phyloP scores from a whole-genome alignment of 139 green algal species.

The Nannochloris sp. region DNA sequence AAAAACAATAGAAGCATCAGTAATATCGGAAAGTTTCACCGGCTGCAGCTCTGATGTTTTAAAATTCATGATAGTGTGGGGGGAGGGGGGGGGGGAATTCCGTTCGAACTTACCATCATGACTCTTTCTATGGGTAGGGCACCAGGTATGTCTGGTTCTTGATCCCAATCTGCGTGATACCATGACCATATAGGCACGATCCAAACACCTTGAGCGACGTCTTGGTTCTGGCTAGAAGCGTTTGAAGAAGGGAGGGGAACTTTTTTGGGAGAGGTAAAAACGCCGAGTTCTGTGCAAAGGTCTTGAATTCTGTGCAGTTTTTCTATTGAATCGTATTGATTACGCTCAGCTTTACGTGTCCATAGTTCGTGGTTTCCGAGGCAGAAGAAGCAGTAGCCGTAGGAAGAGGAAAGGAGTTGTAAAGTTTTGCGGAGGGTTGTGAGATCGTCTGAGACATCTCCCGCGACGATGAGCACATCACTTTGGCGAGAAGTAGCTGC shows the following conservation, averaged over 20 bases:
- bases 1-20: no score
- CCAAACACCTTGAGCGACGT: not conserved
- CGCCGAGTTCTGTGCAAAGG: constrained; percentile 42
- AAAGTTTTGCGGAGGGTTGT: constrained; percentile 39
- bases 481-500: not conserved
- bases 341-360: constrained; percentile 27
- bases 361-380: constrained; percentile 78
- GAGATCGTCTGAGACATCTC: constrained; percentile 64
- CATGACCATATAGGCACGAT: constrained; percentile 2
- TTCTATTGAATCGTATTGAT: constrained; percentile 18
- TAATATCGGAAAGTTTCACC: no score
- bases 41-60: not conserved
- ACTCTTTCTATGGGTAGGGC: constrained; percentile 32
- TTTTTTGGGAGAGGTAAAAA: constrained; percentile 35
- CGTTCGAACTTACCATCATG: no score
- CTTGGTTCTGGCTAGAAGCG: no score
- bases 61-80: not conserved
- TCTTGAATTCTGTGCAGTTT: constrained; percentile 48
- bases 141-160: constrained; percentile 40
- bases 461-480: constrained; percentile 62
- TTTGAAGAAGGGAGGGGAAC: constrained; percentile 5
- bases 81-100: no score
- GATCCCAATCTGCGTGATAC: constrained; percentile 29
- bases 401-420: constrained; percentile 29
- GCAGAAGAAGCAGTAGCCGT: constrained; percentile 51